These are phyloP conservation scores for Dendrothele bispora DNA, from an alignment of 768 basidiomycete genomes.

Conservation along the genomic window DNA sequence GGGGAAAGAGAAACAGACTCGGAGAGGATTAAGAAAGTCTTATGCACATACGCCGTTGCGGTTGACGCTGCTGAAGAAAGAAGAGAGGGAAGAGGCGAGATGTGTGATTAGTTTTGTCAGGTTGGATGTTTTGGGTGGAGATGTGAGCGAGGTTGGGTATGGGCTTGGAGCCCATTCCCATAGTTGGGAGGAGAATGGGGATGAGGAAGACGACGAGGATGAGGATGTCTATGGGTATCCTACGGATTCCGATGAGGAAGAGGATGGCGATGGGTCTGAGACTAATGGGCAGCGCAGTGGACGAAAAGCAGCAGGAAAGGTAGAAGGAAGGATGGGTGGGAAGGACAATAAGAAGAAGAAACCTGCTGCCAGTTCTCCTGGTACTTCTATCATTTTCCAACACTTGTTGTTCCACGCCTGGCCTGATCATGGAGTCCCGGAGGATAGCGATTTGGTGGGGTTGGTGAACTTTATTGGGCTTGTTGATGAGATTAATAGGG, in stretches of 20 bases:
- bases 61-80: constrained; percentile 54
- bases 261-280: no score
- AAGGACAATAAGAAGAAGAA: constrained; percentile 1
- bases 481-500: constrained; percentile 62
- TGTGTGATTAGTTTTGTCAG: constrained; percentile 65
- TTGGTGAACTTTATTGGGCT: constrained; percentile 62
- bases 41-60: no score
- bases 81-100: constrained; percentile 51
- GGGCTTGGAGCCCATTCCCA: constrained; percentile 12
- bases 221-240: no score
- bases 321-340: no score
- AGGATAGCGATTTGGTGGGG: constrained; percentile 54
- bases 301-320: no score
- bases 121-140: constrained; percentile 44
- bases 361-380: neutral
- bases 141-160: no score
- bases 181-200: constrained; percentile 5
- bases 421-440: constrained; percentile 87
- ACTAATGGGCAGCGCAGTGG: no score
- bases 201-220: constrained; percentile 1
- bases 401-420: constrained; percentile 76
- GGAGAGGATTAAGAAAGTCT: no score
- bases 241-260: no score
- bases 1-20: no score
- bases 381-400: constrained; percentile 40